Evolutionary conservation across 2,329 filamentous ascomycete genomes (phyloP).

Genomic region (Colletotrichum musicola): DNA sequence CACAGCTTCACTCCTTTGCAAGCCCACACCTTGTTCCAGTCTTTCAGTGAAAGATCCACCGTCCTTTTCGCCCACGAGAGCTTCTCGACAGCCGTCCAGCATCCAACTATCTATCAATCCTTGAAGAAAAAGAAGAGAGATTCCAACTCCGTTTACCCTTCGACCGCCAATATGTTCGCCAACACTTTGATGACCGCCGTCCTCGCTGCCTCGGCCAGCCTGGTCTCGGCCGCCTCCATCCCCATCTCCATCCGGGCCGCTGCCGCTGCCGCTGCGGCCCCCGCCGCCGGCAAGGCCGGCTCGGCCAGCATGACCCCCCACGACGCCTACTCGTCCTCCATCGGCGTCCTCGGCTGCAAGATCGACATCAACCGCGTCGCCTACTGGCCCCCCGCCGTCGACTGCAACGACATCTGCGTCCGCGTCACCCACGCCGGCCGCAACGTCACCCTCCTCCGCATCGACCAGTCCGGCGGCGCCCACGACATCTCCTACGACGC

Average conservation of each 20-base stretch:
- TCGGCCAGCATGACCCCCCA: slow-evolving; percentile 64
- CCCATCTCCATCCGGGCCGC: slow-evolving; percentile 36
- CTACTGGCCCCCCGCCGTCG: slow-evolving; percentile 68
- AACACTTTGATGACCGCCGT: slow-evolving; percentile 48
- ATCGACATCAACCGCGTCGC: slow-evolving; percentile 71
- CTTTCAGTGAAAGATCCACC: slow-evolving; percentile 28
- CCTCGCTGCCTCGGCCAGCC: slow-evolving; percentile 45
- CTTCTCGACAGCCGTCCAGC: slow-evolving; percentile 1
- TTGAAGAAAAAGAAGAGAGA: neutral
- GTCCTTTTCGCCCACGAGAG: slow-evolving; percentile 8
- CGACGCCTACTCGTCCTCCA: slow-evolving; percentile 66
- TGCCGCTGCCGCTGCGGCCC: too few species aligned
- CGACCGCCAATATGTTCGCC: slow-evolving; percentile 43
- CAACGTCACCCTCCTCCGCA: slow-evolving; percentile 67
- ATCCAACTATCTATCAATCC: slow-evolving; percentile 1
- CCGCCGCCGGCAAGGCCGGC: slow-evolving; percentile 41
- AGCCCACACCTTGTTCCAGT: slow-evolving; percentile 24
- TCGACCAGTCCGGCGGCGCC: slow-evolving; percentile 68
- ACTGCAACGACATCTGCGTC: slow-evolving; percentile 70
- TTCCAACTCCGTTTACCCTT: neutral
- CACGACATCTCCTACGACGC: slow-evolving; percentile 72
- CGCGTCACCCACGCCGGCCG: slow-evolving; percentile 63
- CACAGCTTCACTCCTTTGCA: slow-evolving; percentile 38
- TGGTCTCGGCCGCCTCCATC: slow-evolving; percentile 44
- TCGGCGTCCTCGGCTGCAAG: slow-evolving; percentile 72